Evolutionary conservation across 257 asterid species (phyloP), one percentile per base, ranked within the genome.

Genomic region (Primulina eburnea): DNA sequence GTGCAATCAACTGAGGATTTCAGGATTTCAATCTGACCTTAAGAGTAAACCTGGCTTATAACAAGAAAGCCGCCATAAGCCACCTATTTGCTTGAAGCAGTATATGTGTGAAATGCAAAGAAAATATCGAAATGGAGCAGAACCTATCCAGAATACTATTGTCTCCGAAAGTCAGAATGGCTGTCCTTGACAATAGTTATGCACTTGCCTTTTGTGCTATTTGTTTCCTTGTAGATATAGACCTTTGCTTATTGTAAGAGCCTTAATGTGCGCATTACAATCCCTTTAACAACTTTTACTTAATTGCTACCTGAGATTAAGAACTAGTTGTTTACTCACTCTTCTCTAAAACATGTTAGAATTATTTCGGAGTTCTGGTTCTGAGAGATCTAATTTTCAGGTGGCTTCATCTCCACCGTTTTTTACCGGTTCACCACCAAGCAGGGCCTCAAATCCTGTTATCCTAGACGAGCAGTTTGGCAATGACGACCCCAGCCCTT

Each of bases 381-480:
- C 71, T 30, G 79, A 73, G 71, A 70, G 47, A 60, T 60, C 71
- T 69, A 77, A 61, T 80, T 71, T 72, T 69, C 84, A 77, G 68
- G 79, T 77, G 64, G 80, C 82, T 55, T 77, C 83, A 63, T 81
- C 90, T 20, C 88, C 86, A 4, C 88, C 89, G 7, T 86, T 78
- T 74, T 75, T 76, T 35, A 71, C 37, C 5, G 88, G 92, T 8
- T 86, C 92, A 12, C 88, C 92, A 20, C 89, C 92, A 0, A 73
- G 53, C 52, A 78, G 88, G 78, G 82, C 89, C 47, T 75, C 89
- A 14, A 86, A 86, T 65, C 92, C 92, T 2, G 60, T 88, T 11
- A 76, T 84, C 67, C 89, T 80, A 77, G 95, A 88, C 20, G 78
- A 76, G 50, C 84, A 79, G 37, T 88, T 88, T 52, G 53, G 84